These are phyloP conservation scores for Syncephalastrum sp. DNA, from an alignment of 371 early-diverging fungal genomes.

Conservation along the genomic window DNA sequence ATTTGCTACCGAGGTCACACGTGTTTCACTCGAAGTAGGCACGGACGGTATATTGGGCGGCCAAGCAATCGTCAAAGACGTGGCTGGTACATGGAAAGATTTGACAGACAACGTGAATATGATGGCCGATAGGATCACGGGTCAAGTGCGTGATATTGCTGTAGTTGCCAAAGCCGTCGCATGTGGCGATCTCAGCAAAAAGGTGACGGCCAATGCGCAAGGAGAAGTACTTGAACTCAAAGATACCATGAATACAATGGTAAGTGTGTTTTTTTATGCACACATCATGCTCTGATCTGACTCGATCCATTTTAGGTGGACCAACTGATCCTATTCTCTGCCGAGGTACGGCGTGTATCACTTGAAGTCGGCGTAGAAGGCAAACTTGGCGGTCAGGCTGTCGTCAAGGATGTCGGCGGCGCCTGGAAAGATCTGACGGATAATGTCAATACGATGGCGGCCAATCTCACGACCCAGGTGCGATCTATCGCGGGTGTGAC, in stretches of 20 bases:
- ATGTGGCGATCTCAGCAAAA: slow-evolving; percentile 44
- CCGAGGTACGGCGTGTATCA: slow-evolving; percentile 35
- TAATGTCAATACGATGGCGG: slow-evolving; percentile 44
- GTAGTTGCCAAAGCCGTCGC: slow-evolving; percentile 49
- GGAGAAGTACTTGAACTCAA: slow-evolving; percentile 51
- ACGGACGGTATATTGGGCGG: slow-evolving; percentile 59
- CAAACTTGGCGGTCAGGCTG: slow-evolving; percentile 34
- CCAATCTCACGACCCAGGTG: slow-evolving; percentile 14
- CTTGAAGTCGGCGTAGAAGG: slow-evolving; percentile 34
- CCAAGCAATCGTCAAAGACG: slow-evolving; percentile 61
- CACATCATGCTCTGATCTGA: no score
- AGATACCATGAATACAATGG: slow-evolving; percentile 49
- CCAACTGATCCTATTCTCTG: slow-evolving; percentile 40
- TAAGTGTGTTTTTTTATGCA: slow-evolving; percentile 5
- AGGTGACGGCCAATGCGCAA: slow-evolving; percentile 48
- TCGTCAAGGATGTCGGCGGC: slow-evolving; percentile 50
- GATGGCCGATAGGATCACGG: slow-evolving; percentile 50
- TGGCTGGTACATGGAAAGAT: slow-evolving; percentile 63
- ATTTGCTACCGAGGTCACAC: slow-evolving; percentile 67
- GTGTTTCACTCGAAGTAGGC: slow-evolving; percentile 55
- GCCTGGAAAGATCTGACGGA: slow-evolving; percentile 62
- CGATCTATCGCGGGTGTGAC: slow-evolving; percentile 39
- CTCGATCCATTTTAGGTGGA: slow-evolving; percentile 17
- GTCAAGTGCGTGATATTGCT: slow-evolving; percentile 50
- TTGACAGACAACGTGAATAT: slow-evolving; percentile 60